These are phyloP conservation scores for Nemania bipapillata DNA, from an alignment of 2,329 filamentous ascomycete genomes.

Conservation along the genomic window DNA sequence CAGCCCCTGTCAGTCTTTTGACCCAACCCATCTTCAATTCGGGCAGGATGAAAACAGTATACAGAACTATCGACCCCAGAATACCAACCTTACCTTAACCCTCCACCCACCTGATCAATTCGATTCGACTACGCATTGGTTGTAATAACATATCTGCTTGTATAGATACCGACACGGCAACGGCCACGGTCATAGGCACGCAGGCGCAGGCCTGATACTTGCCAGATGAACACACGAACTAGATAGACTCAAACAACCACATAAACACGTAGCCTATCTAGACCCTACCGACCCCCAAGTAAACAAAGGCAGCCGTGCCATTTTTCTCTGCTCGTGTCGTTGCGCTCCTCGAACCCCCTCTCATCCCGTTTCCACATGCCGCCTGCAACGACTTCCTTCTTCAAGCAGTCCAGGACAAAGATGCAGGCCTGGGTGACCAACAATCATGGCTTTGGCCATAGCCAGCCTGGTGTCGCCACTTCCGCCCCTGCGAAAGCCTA, in stretches of 20 bases:
- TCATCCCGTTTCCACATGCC: conserved; percentile 45
- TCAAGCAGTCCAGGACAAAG: conserved; percentile 50
- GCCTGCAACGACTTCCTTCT: conserved; percentile 46
- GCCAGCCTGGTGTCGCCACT: conserved; percentile 44
- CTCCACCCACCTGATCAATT: conserved; percentile 46
- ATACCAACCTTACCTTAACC: conserved; percentile 32
- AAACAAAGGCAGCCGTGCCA: conserved; percentile 35
- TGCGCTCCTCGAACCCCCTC: conserved; percentile 32
- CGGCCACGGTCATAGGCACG: no score
- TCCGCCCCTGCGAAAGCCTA: conserved; percentile 43
- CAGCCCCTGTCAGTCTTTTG: conserved; percentile 41
- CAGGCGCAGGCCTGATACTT: not conserved
- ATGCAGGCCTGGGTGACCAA: conserved; percentile 53
- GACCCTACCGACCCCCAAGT: conserved; percentile 19
- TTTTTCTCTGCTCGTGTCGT: conserved; percentile 31
- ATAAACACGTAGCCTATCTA: conserved; percentile 28
- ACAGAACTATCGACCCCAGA: conserved; percentile 49
- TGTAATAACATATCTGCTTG: conserved; percentile 28
- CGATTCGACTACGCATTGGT: conserved; percentile 28
- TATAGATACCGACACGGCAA: not conserved
- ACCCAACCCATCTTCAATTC: conserved; percentile 48
- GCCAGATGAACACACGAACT: conserved; percentile 29
- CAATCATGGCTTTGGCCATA: conserved; percentile 43
- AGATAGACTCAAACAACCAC: conserved; percentile 15
- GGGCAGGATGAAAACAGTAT: conserved; percentile 48